Percentiles rank a stretch among this genome's conserved stretches.
These are phyloP conservation scores for Eucalyptus camaldulensis DNA, from an alignment of 345 rosid species.

Conservation along the genomic window DNA sequence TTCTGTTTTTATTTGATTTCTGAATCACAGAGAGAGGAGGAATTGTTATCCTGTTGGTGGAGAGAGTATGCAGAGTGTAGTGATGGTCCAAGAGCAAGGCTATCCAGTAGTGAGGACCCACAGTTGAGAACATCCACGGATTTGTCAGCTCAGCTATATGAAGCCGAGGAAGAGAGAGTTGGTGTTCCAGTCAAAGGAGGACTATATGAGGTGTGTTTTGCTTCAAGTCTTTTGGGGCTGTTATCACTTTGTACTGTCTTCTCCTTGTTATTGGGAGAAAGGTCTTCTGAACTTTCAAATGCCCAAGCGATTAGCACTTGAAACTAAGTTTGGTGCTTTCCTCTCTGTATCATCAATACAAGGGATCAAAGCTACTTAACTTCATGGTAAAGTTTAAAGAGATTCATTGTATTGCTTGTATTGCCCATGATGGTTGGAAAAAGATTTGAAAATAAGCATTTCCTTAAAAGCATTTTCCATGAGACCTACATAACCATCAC, in stretches of 20 bases:
- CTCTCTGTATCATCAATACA: background rate
- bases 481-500: background rate
- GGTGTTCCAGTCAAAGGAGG: constrained; percentile 99
- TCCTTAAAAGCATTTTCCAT: background rate
- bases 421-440: background rate
- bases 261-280: background rate
- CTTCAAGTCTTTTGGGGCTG: background rate
- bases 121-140: constrained; percentile 8
- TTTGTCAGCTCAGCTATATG: constrained; percentile 31
- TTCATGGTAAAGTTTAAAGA: background rate
- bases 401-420: background rate
- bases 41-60: constrained; percentile 94
- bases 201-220: constrained; percentile 61
- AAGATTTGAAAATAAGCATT: background rate
- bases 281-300: background rate
- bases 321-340: background rate
- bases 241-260: background rate
- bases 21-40: constrained; percentile 71
- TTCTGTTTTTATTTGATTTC: background rate
- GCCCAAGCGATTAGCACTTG: background rate
- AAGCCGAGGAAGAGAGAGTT: constrained; percentile 84
- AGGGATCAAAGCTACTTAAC: background rate
- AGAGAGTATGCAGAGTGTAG: constrained; percentile 98
- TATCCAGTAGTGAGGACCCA: constrained; percentile 14
- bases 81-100: constrained; percentile 58